Base-by-base conservation (phyloP, 2,329 filamentous ascomycete genomes). In the Orbilia javanica region DNA sequence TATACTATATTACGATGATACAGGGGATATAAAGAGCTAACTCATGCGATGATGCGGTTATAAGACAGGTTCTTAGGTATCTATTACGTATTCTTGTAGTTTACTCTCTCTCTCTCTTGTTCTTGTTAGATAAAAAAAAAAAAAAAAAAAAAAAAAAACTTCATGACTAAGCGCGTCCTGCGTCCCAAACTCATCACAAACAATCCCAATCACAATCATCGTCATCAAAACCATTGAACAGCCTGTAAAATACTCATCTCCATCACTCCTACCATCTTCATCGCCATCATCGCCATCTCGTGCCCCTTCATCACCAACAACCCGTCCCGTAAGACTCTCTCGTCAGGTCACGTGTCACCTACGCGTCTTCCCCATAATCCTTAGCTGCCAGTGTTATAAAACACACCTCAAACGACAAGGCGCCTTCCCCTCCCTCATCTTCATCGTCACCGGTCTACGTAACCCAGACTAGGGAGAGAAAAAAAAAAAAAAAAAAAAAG, bases 1-100 rank as follows among this genome's bases (percentile, higher is more conserved):
- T 83, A n/a, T n/a, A n/a, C n/a, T 83, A 29, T 83, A 78, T 53
- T 52, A 66, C 50, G 57, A 34, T 66, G 63, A 22, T 57, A 29
- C 22, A 6, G 22, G 46, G 10, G 11, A 20, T 20, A 44, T 44
- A 44, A 2, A 10, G 42, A 44, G 42, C 31, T 63, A 44, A 34
- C 48, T 18, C 53, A 15, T 46, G 29, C 34, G 34, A 44, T 44
- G 42, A n/a, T 20, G 42, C 42, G 20, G 42, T 48, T 34, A 20
- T 13, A 52, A 18, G 7, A 20, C 42, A 31, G 18, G 27, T 31
- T 60, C 29, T 60, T 6, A 29, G 25, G 57, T 42, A 22, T 44
- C 15, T 20, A 44, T 44, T 44, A 44, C 42, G 42, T 44, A 44
- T n/a, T 44, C 18, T n/a, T 20, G 11, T 39, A 5, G 11, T 5